Percentiles rank a stretch among this genome's conserved stretches.
These are phyloP conservation scores for Rubia tinctorum DNA, from an alignment of 305 asterid genomes.

Conservation along the genomic window DNA sequence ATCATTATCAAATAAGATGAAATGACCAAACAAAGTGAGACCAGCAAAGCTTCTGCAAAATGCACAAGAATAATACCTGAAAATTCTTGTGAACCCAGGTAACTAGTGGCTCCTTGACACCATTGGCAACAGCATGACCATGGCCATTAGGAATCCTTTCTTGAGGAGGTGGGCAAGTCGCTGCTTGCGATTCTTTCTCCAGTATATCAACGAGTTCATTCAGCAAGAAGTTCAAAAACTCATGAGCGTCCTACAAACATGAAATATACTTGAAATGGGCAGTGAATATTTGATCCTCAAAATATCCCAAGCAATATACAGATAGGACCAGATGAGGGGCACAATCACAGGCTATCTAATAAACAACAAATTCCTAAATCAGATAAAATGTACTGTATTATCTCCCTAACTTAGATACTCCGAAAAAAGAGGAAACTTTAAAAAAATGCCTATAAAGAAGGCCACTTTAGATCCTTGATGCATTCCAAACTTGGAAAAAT, in stretches of 20 bases:
- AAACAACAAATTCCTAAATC: neutral
- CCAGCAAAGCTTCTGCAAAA: no score
- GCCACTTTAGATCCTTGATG: no score
- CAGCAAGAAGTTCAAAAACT: slow-evolving; percentile 72
- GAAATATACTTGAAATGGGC: slow-evolving; percentile 5
- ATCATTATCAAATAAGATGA: neutral
- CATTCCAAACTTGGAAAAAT: no score
- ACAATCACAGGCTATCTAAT: neutral
- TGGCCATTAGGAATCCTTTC: slow-evolving; percentile 49
- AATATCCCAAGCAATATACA: neutral
- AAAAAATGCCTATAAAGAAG: no score
- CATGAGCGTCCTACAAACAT: slow-evolving; percentile 79
- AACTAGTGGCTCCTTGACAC: slow-evolving; percentile 55
- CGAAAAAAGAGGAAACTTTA: no score
- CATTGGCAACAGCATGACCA: slow-evolving; percentile 42
- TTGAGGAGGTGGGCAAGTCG: slow-evolving; percentile 33
- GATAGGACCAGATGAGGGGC: slow-evolving; percentile 1
- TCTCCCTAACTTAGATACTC: no score
- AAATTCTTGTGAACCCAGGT: slow-evolving; percentile 90
- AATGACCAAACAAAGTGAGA: neutral
- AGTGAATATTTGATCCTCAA: neutral
- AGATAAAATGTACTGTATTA: neutral
- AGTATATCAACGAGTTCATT: slow-evolving; percentile 81
- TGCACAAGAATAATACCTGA: slow-evolving; percentile 62
- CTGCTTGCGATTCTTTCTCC: slow-evolving; percentile 73